These are phyloP conservation scores for Aspergillus heteromorphus DNA, from an alignment of 495 filamentous ascomycete species.

Conservation along the genomic window DNA sequence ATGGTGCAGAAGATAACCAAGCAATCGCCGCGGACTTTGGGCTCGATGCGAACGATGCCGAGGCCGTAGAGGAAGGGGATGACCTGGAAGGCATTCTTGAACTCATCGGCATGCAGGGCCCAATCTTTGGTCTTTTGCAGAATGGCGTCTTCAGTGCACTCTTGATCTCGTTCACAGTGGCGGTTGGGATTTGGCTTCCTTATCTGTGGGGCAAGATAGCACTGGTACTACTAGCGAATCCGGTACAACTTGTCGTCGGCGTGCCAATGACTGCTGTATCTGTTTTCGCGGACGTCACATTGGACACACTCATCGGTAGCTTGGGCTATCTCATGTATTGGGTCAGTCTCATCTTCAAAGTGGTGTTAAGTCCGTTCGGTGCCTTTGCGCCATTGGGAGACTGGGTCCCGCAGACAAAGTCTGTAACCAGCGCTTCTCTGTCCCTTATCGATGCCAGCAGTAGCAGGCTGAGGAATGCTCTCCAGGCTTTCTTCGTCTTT, in stretches of 20 bases:
- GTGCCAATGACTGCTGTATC: constrained; percentile 67
- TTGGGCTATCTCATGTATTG: constrained; percentile 54
- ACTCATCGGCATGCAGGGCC: constrained; percentile 92
- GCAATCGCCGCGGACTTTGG: constrained; percentile 39
- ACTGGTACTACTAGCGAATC: constrained; percentile 73
- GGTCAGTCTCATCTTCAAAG: constrained; percentile 38
- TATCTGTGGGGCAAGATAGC: constrained; percentile 85
- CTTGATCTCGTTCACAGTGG: constrained; percentile 80
- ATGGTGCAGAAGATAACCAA: constrained; percentile 19
- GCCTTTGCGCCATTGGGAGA: constrained; percentile 37
- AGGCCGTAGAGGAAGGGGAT: constrained; percentile 76
- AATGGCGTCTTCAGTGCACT: constrained; percentile 92
- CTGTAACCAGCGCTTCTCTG: constrained; percentile 40
- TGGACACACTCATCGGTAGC: constrained; percentile 55
- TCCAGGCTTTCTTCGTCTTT: constrained; percentile 39
- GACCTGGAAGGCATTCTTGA: constrained; percentile 98
- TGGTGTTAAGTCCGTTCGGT: constrained; percentile 40
- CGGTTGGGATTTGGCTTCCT: constrained; percentile 78
- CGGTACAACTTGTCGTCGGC: constrained; percentile 59
- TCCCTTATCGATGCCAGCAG: constrained; percentile 45
- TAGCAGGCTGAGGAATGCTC: constrained; percentile 38
- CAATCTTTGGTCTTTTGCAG: constrained; percentile 81
- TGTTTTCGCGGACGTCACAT: constrained; percentile 62
- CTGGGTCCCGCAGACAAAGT: constrained; percentile 32
- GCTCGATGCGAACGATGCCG: constrained; percentile 53